Evolutionary conservation across 2,329 filamentous ascomycete genomes (phyloP).

Genomic region (Claviceps quebecensis): DNA sequence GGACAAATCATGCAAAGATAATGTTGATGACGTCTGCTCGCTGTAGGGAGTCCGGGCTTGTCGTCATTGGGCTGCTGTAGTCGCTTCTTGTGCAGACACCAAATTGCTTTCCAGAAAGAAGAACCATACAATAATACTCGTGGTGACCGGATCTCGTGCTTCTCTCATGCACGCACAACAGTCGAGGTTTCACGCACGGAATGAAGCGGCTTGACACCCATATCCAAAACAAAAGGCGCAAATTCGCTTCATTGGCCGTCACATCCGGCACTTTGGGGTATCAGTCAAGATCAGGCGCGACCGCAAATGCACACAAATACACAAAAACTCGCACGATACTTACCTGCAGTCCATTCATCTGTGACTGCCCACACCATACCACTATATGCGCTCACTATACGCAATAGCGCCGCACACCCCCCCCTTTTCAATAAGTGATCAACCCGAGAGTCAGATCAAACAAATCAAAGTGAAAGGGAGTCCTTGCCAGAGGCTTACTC

Average conservation of each 20-base stretch:
- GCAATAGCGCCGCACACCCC: too few species aligned
- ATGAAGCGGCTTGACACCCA: not conserved
- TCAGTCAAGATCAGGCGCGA: not conserved
- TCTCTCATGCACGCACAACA: not conserved
- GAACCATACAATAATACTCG: not conserved
- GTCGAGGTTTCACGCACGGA: not conserved
- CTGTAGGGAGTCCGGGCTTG: not conserved
- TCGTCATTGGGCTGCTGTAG: not conserved
- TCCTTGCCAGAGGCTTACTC: not conserved
- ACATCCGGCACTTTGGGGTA: not conserved
- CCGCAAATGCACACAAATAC: not conserved
- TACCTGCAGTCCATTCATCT: not conserved
- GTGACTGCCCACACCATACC: not conserved
- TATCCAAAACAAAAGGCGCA: not conserved
- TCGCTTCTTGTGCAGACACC: not conserved
- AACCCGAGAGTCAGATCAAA: too few species aligned
- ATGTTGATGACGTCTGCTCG: too few species aligned
- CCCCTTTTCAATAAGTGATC: too few species aligned
- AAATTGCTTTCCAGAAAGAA: not conserved
- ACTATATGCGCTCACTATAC: too few species aligned
- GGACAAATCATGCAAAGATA: too few species aligned
- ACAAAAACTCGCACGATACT: not conserved
- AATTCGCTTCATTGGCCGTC: not conserved
- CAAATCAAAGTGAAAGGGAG: not conserved
- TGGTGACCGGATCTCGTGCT: not conserved